These are phyloP conservation scores for Ulmus americana DNA, from an alignment of 331 rosid genomes.

Conservation along the genomic window DNA sequence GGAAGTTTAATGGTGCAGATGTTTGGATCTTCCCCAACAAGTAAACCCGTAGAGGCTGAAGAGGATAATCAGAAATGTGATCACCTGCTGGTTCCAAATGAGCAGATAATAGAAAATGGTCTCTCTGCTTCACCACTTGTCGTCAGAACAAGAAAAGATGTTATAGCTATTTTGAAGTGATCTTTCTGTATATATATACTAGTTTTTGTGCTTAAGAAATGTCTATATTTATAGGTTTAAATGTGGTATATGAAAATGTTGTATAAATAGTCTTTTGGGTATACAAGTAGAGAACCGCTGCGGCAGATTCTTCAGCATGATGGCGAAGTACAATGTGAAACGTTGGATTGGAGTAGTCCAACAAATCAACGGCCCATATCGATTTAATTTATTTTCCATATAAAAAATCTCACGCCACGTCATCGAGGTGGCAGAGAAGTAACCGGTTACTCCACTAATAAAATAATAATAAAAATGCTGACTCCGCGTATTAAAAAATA, in stretches of 20 bases:
- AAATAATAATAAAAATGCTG: too few species aligned
- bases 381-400: too few species aligned
- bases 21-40: constrained; percentile 10
- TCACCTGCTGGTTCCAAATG: constrained; percentile 6
- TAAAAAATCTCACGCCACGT: too few species aligned
- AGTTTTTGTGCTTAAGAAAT: not conserved
- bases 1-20: constrained; percentile 29
- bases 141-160: constrained; percentile 21
- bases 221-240: not conserved
- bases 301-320: too few species aligned
- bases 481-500: too few species aligned
- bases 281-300: not conserved
- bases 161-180: constrained; percentile 11
- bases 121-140: constrained; percentile 28
- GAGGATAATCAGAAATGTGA: constrained; percentile 17
- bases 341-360: too few species aligned
- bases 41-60: constrained; percentile 6
- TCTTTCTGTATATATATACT: not conserved
- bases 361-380: too few species aligned
- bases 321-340: too few species aligned
- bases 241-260: not conserved
- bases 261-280: not conserved
- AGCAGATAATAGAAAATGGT: constrained; percentile 16
- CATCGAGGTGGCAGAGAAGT: too few species aligned
- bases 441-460: too few species aligned